Base-by-base conservation (phyloP, 306 rosid genomes). In the Ammopiptanthus mongolicus region DNA sequence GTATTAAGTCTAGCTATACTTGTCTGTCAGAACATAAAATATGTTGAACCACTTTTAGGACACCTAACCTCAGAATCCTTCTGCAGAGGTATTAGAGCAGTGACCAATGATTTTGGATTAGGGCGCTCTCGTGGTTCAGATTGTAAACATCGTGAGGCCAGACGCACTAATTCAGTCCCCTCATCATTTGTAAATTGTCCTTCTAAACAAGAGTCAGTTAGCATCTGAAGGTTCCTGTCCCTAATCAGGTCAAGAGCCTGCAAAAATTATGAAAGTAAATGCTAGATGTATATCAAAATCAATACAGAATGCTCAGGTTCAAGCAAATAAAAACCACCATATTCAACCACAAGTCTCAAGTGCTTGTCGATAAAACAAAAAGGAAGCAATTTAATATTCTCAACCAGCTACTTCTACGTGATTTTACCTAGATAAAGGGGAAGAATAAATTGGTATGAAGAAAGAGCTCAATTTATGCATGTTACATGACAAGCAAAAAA, bases 111-210 rank as follows among this genome's bases (percentile, higher is more conserved):
- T 76, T 68, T 91, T 10, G 98, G 93, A 82, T 95, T 88, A 60
- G 98, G 98, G 79, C 98, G 98, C 74, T 95, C 98, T 48, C 96
- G 87, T 3, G 97, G 97, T 77, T 95, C 98, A 61, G 91, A 89
- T 74, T 95, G 93, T 65, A 95, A 72, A 77, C 98, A 95, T 48
- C 93, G 89, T 31, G 98, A 91, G 64, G 97, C 98, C 73, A 95
- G 84, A 46, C 97, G 98, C 58, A 95, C 97, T 67, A 95, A 86
- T 60, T 90, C 96, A 25, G 97, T 90, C 23, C 97, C 97, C 83
- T 95, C 98, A 4, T 91, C 96, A 79, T 86, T 81, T 71, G 98
- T 82, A 79, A 95, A 90, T 82, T 95, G 93, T 61, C 96, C 97
- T 84, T 90, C 98, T 79, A 95, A 85, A 85, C 97, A 91, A 68